phyloP scores from a whole-genome alignment of 2,329 filamentous ascomycete genomes.

The Cordyceps fumosorosea region DNA sequence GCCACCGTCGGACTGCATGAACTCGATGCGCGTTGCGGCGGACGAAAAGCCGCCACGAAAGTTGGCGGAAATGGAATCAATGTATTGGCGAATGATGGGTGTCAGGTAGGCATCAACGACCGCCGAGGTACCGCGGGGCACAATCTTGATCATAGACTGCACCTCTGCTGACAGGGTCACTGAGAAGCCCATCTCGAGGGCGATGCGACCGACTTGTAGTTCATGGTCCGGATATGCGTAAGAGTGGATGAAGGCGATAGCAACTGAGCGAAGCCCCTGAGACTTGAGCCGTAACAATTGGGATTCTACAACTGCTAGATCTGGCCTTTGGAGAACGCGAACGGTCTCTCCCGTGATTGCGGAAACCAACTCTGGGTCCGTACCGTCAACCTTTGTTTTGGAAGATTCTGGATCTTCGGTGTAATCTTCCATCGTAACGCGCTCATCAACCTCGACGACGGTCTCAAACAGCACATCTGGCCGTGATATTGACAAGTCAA shows the following conservation, averaged over 20 bases:
- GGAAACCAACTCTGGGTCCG: constrained; percentile 53
- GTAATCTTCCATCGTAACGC: constrained; percentile 68
- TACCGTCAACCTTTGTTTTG: constrained; percentile 31
- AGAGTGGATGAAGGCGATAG: constrained; percentile 65
- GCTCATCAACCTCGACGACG: constrained; percentile 68
- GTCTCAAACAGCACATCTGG: constrained; percentile 63
- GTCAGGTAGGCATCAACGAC: constrained; percentile 39
- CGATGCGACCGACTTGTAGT: constrained; percentile 28
- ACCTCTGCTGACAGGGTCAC: constrained; percentile 31
- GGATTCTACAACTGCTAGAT: constrained; percentile 43
- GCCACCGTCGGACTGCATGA: constrained; percentile 59
- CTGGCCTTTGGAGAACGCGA: constrained; percentile 55
- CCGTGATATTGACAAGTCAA: constrained; percentile 63
- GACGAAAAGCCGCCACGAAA: constrained; percentile 30
- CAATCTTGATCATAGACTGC: constrained; percentile 37
- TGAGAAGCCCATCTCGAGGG: constrained; percentile 35
- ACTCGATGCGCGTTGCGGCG: constrained; percentile 52
- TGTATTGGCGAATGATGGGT: constrained; percentile 30
- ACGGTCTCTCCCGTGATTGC: constrained; percentile 64
- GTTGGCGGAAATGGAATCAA: constrained; percentile 28
- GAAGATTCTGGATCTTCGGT: constrained; percentile 56
- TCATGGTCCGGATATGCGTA: constrained; percentile 57
- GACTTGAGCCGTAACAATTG: constrained; percentile 56
- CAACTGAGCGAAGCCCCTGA: constrained; percentile 45
- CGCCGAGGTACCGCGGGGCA: constrained; percentile 37